A percentile compares a stretch with the other conserved stretches of the same genome.
These are phyloP conservation scores for Talaromyces thailandensis DNA, from an alignment of 495 filamentous ascomycete genomes.

Conservation along the genomic window DNA sequence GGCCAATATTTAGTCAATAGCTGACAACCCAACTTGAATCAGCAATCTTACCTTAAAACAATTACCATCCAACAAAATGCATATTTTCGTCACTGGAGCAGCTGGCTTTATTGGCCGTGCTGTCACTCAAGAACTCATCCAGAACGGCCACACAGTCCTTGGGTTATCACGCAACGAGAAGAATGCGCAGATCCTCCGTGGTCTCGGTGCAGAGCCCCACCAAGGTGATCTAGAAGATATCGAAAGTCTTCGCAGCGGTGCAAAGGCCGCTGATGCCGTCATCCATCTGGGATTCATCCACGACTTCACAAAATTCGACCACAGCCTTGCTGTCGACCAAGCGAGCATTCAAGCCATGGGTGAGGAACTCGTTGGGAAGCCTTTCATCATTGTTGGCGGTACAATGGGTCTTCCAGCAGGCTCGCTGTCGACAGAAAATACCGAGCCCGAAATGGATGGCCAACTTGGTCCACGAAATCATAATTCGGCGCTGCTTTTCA, in stretches of 20 bases:
- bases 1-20: not conserved
- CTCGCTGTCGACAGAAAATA: constrained; percentile 23
- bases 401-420: constrained; percentile 20
- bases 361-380: constrained; percentile 20
- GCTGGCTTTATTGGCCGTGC: constrained; percentile 31
- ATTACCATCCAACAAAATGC: constrained; percentile 1
- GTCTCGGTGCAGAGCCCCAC: constrained; percentile 23
- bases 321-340: constrained; percentile 13
- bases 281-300: constrained; percentile 25
- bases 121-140: constrained; percentile 20
- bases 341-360: constrained; percentile 25
- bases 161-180: constrained; percentile 24
- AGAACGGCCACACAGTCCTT: constrained; percentile 24
- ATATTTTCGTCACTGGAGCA: constrained; percentile 35
- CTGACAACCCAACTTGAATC: not conserved
- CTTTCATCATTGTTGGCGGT: constrained; percentile 25
- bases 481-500: constrained; percentile 8
- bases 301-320: constrained; percentile 8
- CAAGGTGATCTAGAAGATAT: constrained; percentile 23
- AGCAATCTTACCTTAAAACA: not conserved
- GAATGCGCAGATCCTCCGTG: constrained; percentile 20
- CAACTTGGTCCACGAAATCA: constrained; percentile 10
- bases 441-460: constrained; percentile 15
- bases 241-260: constrained; percentile 21
- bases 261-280: constrained; percentile 24